These are phyloP conservation scores for Crithidia acanthocephali DNA, from an alignment of 208 protist genomes.

Conservation along the genomic window DNA sequence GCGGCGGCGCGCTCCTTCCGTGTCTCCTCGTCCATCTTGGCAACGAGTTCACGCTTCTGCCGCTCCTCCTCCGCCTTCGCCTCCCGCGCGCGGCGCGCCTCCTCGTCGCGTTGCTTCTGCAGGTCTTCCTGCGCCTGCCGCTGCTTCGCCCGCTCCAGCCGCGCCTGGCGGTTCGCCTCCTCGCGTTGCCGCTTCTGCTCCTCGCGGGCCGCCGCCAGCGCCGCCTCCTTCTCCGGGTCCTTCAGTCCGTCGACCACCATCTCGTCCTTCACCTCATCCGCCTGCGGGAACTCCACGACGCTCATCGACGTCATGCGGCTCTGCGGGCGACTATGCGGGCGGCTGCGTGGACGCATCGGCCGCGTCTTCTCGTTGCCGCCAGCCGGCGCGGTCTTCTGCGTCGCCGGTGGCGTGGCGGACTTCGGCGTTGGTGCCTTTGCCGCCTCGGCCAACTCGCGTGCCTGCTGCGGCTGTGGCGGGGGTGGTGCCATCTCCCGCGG, in stretches of 20 bases:
- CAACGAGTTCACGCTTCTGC: conserved; percentile 34
- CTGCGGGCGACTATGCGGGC: conserved; percentile 41
- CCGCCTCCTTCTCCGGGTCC: conserved; percentile 30
- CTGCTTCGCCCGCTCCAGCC: conserved; percentile 28
- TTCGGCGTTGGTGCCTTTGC: conserved; percentile 4
- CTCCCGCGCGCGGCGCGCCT: conserved; percentile 32
- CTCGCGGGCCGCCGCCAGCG: conserved; percentile 11
- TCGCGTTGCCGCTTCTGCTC: conserved; percentile 31
- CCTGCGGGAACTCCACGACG: conserved; percentile 64
- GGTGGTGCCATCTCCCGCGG: neutral
- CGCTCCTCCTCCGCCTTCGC: conserved; percentile 41
- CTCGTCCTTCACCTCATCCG: conserved; percentile 63
- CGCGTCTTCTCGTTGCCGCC: neutral
- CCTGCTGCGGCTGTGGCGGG: conserved; percentile 4
- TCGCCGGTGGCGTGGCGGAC: neutral
- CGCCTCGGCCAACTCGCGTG: neutral
- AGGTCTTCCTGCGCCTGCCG: conserved; percentile 31
- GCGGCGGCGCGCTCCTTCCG: conserved; percentile 36
- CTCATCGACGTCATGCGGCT: conserved; percentile 59
- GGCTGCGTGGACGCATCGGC: conserved; percentile 21
- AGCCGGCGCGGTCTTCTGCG: neutral
- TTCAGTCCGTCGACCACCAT: conserved; percentile 33
- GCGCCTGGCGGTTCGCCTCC: conserved; percentile 16
- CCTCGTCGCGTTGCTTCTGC: conserved; percentile 37
- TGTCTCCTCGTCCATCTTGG: conserved; percentile 49